Conservation (phyloP, 306 rosid genomes). For the Prunus mira region DNA sequence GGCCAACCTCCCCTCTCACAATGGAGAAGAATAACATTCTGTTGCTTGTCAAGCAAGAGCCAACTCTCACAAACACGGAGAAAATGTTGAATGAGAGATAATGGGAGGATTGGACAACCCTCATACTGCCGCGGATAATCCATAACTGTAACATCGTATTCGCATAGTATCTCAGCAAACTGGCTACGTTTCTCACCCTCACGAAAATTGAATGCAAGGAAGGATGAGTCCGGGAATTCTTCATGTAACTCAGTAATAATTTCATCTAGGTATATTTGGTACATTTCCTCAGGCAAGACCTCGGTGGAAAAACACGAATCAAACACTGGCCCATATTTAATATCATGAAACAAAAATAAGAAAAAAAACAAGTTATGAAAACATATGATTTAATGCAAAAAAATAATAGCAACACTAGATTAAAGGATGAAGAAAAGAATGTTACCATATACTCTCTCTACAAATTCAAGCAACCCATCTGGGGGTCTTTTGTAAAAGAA, state of each 20-base stretch:
- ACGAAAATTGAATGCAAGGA: conserved; percentile 87
- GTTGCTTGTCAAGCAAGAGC: conserved; percentile 65
- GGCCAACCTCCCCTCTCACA: conserved; percentile 99
- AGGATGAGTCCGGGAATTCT: conserved; percentile 89
- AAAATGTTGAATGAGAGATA: conserved; percentile 84
- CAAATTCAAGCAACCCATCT: conserved; percentile 89
- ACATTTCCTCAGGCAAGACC: conserved; percentile 83
- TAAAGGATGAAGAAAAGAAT: background rate
- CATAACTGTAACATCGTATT: conserved; percentile 77
- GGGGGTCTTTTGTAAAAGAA: conserved; percentile 95
- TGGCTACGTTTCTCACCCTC: conserved; percentile 80
- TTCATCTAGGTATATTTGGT: conserved; percentile 75
- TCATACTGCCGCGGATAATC: conserved; percentile 95
- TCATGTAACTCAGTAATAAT: conserved; percentile 75
- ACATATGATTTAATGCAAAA: background rate
- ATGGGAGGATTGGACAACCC: conserved; percentile 87
- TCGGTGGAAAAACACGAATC: conserved; percentile 97
- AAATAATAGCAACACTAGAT: conserved; percentile 3
- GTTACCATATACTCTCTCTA: conserved; percentile 83
- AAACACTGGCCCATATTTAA: conserved; percentile 56
- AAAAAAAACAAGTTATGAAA: background rate
- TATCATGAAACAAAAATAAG: background rate
- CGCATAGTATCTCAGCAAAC: conserved; percentile 63
- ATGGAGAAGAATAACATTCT: conserved; percentile 71
- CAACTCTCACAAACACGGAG: conserved; percentile 88